Evolutionary conservation across 2,329 filamentous ascomycete genomes (phyloP).

Genomic region (Apiospora aurea): DNA sequence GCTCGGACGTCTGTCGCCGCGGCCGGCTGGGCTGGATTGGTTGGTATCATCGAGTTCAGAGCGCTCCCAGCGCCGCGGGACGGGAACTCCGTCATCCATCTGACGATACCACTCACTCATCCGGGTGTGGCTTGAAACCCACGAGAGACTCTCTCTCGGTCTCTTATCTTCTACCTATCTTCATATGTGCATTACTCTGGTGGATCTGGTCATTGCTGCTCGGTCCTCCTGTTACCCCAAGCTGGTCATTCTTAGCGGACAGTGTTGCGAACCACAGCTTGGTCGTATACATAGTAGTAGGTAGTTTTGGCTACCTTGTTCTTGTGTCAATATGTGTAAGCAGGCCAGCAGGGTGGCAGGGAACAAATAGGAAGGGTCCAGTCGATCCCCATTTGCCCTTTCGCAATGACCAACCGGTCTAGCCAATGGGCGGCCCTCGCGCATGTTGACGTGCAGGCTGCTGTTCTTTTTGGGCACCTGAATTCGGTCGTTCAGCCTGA

Average conservation of each 20-base stretch:
- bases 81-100: no score
- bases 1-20: background rate
- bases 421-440: background rate
- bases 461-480: background rate
- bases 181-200: background rate
- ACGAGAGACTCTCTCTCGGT: background rate
- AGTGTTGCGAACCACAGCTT: background rate
- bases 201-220: background rate
- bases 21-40: background rate
- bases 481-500: background rate
- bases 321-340: background rate
- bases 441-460: background rate
- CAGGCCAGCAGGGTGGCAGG: background rate
- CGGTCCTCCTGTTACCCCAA: background rate
- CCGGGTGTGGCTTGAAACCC: background rate
- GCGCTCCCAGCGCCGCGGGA: background rate
- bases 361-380: background rate
- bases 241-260: background rate
- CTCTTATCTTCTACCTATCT: background rate
- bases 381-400: background rate
- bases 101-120: no score
- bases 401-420: background rate
- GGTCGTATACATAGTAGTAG: background rate
- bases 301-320: no score
- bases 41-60: background rate